These are phyloP conservation scores for Quercus suber DNA, from an alignment of 306 rosid genomes.

Conservation along the genomic window DNA sequence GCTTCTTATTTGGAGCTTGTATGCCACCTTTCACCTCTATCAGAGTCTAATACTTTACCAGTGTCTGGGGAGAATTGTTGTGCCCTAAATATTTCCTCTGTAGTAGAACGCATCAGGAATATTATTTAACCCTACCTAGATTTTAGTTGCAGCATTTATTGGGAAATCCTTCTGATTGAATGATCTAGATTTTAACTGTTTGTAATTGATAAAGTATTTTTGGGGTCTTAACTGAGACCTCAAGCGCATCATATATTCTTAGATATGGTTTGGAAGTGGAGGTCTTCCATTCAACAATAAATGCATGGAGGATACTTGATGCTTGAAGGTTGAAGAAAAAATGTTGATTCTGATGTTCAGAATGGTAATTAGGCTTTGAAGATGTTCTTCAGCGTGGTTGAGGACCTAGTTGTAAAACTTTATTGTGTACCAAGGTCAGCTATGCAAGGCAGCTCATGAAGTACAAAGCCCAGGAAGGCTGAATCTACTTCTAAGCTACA, in stretches of 20 bases:
- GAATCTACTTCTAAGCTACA: too few relatives aligned
- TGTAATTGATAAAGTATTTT: background rate
- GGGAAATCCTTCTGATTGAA: background rate
- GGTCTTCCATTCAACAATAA: too few relatives aligned
- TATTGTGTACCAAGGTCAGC: too few relatives aligned
- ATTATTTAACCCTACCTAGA: background rate
- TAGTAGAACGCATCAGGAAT: background rate
- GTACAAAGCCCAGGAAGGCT: too few relatives aligned
- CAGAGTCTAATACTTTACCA: background rate
- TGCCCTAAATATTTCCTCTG: background rate
- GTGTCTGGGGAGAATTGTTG: background rate
- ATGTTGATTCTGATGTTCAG: background rate
- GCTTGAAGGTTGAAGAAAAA: background rate
- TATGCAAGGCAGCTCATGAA: too few relatives aligned
- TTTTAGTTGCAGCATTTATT: background rate
- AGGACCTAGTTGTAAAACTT: too few relatives aligned
- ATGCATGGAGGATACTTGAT: background rate
- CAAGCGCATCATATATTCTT: too few relatives aligned
- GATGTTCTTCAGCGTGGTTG: too few relatives aligned
- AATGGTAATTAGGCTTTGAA: background rate
- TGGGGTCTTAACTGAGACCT: background rate
- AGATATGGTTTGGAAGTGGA: too few relatives aligned
- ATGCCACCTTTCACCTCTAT: background rate
- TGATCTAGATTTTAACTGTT: background rate
- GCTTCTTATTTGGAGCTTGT: background rate